A percentile compares a stretch with the other conserved stretches of the same genome.
Conservation (phyloP, 2,329 filamentous ascomycete genomes). For the Knufia petricola region DNA sequence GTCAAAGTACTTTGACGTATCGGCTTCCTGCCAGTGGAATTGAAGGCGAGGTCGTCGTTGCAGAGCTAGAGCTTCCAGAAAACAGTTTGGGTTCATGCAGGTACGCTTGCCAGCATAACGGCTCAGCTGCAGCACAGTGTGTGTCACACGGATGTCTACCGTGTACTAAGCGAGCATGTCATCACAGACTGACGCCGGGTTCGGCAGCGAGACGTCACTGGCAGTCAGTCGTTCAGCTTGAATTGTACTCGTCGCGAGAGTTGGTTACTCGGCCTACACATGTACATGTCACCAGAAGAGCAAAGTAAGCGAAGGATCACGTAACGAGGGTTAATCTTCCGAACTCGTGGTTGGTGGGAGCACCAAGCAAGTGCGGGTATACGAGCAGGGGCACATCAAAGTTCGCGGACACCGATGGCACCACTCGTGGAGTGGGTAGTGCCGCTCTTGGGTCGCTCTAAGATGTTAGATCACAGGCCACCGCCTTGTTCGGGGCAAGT, state of each 20-base stretch:
- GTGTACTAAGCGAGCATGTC: background rate
- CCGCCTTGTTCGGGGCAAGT: too few species aligned
- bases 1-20: background rate
- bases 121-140: background rate
- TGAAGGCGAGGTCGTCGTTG: background rate
- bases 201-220: background rate
- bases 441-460: background rate
- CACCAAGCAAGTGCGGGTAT: background rate
- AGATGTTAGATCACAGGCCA: background rate
- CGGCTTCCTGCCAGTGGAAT: background rate
- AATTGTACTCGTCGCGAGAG: too few species aligned
- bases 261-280: background rate
- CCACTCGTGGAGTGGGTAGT: background rate
- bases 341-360: background rate
- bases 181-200: background rate
- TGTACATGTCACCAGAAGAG: background rate
- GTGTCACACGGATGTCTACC: background rate
- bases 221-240: too few species aligned
- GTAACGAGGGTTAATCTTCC: background rate
- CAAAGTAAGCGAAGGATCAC: background rate
- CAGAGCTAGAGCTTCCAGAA: slow-evolving; percentile 2
- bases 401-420: too few species aligned
- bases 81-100: background rate
- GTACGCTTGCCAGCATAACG: background rate
- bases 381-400: background rate